Evolutionary conservation across 176 grass and related monocot species (phyloP), one percentile per base, ranked within the genome.

Genomic region (Avena eriantha): DNA sequence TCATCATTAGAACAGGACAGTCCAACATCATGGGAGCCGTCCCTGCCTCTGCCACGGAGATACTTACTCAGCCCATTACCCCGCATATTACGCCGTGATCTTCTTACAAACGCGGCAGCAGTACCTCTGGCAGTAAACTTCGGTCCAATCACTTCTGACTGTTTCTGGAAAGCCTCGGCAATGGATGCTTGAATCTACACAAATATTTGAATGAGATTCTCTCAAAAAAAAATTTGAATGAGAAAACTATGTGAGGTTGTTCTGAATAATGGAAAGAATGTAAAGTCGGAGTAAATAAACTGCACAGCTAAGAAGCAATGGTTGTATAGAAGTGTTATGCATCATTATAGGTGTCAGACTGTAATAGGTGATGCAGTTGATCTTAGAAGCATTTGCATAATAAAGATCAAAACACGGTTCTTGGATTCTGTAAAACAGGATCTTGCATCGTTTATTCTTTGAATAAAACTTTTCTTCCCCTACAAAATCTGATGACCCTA

Each of bases 181-280:
- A 97, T 97, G 49, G 83, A 92, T 88, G 82, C 91, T 93, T 97
- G 94, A 80, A 97, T 97, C 94, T 97, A 85, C 73, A 84, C 24
- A 46, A n/a, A 88, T 46, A 69, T 3, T 48, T 88, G 73, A 83
- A n/a, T n/a, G n/a, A n/a, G n/a, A n/a, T n/a, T n/a, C n/a, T n/a
- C n/a, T n/a, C n/a, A n/a, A n/a, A n/a, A n/a, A n/a, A n/a, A n/a
- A n/a, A n/a, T n/a, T n/a, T n/a, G n/a, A n/a, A 69, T 24, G 54
- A 72, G 55, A 34, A 69, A 72, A 36, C 46, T 70, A 36, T 15
- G 22, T 47, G 23, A 80, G 57, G 75, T 61, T 45, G 21, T 61
- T 66, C 29, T 67, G 3, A 15, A 66, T 29, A 67, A 67, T 67
- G 64, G 17, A 48, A 72, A 26, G 55, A 70, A 48, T 24, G 22